Base-by-base conservation (phyloP, 2,329 filamentous ascomycete species). In the Epichloe amarillans region DNA sequence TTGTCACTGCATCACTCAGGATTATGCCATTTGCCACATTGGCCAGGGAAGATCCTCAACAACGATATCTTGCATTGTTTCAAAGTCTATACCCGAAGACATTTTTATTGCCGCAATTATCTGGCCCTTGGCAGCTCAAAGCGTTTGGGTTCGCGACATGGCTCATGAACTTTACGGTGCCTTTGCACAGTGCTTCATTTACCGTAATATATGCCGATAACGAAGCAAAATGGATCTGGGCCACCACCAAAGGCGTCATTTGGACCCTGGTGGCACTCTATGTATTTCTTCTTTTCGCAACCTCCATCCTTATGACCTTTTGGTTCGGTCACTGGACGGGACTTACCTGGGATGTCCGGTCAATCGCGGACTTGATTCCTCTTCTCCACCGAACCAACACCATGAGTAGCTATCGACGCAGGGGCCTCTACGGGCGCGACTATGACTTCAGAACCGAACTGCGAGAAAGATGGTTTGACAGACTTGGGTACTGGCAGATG, bases 401-500 rank as follows among this genome's bases (percentile, higher is more conserved):
- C 17, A 74, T 89, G 46, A 71, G 74, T 21, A 84, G 86, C 59
- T 95, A 89, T 64, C 73, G 77, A 12, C 79, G 80, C 3, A 84
- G 90, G 58, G 78, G 59, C n/a, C 57, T 80, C 0, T 74, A 80
- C 42, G 66, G 68, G 7, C 69, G 67, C 15, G 71, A 73, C 46
- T 61, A 66, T 35, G 72, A 80, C 36, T 78, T 85, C 59, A 69
- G 67, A 58, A 67, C 72, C 30, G 72, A 73, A 55, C 73, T 78
- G 42, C 70, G 67, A 47, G 76, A 72, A 60, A 78, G 74, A 54
- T 79, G 79, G 55, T 70, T 76, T 5, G 82, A 91, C 58, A 76
- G 85, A 43, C 75, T 96, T n/a, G 88, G 90, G 6, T 94, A 94
- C 66, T 96, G 90, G 88, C 79, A 79, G 52, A 80, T 82, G 26